Evolutionary conservation across 805 yeast genomes (phyloP), one percentile per base, ranked within the genome.

Genomic region (Kodamaea restingae): DNA sequence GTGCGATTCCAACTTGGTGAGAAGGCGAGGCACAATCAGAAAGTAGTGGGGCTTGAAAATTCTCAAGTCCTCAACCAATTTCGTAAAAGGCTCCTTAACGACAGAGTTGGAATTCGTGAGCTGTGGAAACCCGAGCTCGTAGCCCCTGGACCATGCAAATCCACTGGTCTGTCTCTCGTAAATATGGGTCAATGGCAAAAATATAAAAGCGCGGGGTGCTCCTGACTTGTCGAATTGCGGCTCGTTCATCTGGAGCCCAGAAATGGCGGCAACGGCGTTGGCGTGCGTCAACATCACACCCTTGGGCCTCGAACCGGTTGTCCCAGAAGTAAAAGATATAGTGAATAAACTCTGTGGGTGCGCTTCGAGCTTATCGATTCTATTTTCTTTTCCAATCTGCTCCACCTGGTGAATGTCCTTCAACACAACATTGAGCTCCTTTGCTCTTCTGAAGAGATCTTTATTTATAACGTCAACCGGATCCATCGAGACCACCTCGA

Each of bases 261-360:
- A 55, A 29, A 71, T 60, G 2, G 73, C 70, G 2, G 84, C 71
- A 9, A 72, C 63, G 8, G 75, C 67, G 51, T 71, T 72, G 8
- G 62, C 60, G 36, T 82, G 87, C 7, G 75, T 64, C 36, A 71
- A 51, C 15, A 72, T 75, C 12, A 79, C 88, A 38, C 90, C 90
- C 58, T 83, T 82, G 35, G 90, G 90, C 25, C 47, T 46, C 12
- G 71, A 59, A 12, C 88, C 88, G 1, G 88, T 81, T 2, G 90
- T 82, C 22, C 90, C 90, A 0, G 86, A 79, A 2, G 90, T 83
- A 55, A 81, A 82, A 6, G 82, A 76, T 35, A 83, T 74, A 12
- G 88, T 80, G 54, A 76, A 78, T 8, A 51, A 29, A 2, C 61
- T 54, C 11, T 75, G 71, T 1, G 80, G 74, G 1, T 57, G 61